Conservation (phyloP, 345 rosid species). For the Lepidium sativum region DNA sequence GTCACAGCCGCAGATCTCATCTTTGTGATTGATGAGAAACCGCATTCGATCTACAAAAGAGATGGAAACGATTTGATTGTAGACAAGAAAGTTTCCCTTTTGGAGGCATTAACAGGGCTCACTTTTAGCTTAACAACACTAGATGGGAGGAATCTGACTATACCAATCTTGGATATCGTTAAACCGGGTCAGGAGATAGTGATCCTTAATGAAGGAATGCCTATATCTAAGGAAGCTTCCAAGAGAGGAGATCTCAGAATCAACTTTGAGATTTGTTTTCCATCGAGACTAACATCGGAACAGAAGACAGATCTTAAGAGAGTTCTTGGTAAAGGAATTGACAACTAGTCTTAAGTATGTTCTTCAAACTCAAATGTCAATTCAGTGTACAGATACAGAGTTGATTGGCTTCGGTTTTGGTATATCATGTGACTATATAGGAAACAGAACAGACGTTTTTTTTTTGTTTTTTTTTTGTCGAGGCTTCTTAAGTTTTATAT, state of each 20-base stretch:
- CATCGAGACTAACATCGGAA: conserved; percentile 42
- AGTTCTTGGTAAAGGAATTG: conserved; percentile 40
- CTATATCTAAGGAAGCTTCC: conserved; percentile 48
- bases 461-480: not conserved
- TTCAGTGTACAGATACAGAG: conserved; percentile 40
- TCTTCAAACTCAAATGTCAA: conserved; percentile 7
- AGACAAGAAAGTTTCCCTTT: conserved; percentile 39
- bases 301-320: conserved; percentile 60
- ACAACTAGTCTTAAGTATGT: conserved; percentile 6
- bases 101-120: conserved; percentile 63
- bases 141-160: conserved; percentile 50
- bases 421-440: not conserved
- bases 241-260: conserved; percentile 53
- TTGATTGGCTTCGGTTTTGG: not conserved
- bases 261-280: conserved; percentile 50
- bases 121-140: conserved; percentile 41
- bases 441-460: not conserved
- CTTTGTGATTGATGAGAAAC: conserved; percentile 71
- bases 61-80: conserved; percentile 60
- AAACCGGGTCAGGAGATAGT: conserved; percentile 54
- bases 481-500: not conserved
- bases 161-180: conserved; percentile 44
- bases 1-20: conserved; percentile 56
- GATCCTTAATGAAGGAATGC: conserved; percentile 68
- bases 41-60: conserved; percentile 48